phyloP scores from a whole-genome alignment of 2,329 filamentous ascomycete genomes.

The Eurotiales sp. region DNA sequence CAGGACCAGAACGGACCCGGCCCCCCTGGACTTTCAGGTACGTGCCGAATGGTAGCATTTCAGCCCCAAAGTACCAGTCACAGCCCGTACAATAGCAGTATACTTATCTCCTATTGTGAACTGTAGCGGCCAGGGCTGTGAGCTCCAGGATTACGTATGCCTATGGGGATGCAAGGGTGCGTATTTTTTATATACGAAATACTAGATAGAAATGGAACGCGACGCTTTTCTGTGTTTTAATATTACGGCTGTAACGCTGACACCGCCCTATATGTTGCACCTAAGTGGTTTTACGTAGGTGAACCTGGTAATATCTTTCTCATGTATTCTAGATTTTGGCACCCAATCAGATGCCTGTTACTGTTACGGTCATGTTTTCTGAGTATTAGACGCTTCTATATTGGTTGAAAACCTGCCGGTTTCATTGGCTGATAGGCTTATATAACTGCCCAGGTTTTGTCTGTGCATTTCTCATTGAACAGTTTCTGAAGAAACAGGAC shows the following conservation, averaged over 20 bases:
- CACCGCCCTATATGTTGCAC: background rate
- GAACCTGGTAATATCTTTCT: background rate
- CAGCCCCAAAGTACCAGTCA: background rate
- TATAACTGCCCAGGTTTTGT: too few relatives aligned
- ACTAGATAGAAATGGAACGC: background rate
- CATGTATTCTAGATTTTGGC: background rate
- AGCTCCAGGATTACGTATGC: background rate
- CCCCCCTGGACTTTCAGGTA: background rate
- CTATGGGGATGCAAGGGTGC: background rate
- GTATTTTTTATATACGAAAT: background rate
- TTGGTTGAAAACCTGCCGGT: background rate
- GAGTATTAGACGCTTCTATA: background rate
- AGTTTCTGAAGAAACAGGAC: background rate
- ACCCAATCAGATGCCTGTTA: background rate
- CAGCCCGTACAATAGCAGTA: too few relatives aligned
- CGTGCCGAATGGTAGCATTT: background rate
- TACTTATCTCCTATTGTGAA: background rate
- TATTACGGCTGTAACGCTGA: constrained; percentile 7
- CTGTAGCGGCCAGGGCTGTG: background rate
- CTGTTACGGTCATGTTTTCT: background rate
- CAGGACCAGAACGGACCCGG: background rate
- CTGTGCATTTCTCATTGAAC: too few relatives aligned
- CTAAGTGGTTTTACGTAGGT: background rate
- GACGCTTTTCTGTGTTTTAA: too few relatives aligned
- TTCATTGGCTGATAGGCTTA: background rate